Percentiles rank a stretch among this genome's conserved stretches.
phyloP scores from a whole-genome alignment of 148 eudicot genomes.

The Dysphania ambrosioides region DNA sequence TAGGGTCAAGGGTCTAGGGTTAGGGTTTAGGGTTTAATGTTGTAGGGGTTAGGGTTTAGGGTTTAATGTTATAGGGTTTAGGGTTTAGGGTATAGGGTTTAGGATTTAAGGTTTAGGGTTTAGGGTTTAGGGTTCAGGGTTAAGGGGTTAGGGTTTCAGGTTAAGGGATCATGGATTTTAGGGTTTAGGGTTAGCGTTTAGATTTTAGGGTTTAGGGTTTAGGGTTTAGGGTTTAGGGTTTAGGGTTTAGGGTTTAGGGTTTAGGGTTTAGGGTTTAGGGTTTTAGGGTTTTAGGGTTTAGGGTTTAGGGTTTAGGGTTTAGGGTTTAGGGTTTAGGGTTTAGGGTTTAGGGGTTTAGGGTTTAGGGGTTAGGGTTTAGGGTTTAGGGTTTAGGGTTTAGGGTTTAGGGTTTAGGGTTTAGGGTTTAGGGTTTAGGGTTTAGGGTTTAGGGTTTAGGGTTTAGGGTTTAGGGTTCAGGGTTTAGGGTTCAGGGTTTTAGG shows the following conservation, averaged over 20 bases:
- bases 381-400: conserved; percentile 23
- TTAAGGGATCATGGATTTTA: conserved; percentile 6
- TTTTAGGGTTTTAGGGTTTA: conserved; percentile 20
- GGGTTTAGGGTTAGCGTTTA: conserved; percentile 15
- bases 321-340: conserved; percentile 25
- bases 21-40: conserved; percentile 34
- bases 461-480: conserved; percentile 27
- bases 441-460: conserved; percentile 20
- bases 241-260: conserved; percentile 17
- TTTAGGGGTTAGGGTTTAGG: conserved; percentile 21
- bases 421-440: conserved; percentile 21
- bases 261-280: conserved; percentile 17
- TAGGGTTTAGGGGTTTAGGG: no score
- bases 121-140: conserved; percentile 23
- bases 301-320: conserved; percentile 27
- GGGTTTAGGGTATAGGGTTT: conserved; percentile 28
- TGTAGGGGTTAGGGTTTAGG: conserved; percentile 32
- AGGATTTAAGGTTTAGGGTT: conserved; percentile 27
- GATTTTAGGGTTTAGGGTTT: conserved; percentile 20
- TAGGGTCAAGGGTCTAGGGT: conserved; percentile 32
- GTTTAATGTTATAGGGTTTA: conserved; percentile 21
- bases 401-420: conserved; percentile 23
- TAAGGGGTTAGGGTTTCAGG: conserved; percentile 16
- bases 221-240: conserved; percentile 9
- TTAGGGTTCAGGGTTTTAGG: conserved; percentile 24